Evolutionary conservation across 2,329 filamentous ascomycete genomes (phyloP).

Genomic region (Hypoxylon sp.): DNA sequence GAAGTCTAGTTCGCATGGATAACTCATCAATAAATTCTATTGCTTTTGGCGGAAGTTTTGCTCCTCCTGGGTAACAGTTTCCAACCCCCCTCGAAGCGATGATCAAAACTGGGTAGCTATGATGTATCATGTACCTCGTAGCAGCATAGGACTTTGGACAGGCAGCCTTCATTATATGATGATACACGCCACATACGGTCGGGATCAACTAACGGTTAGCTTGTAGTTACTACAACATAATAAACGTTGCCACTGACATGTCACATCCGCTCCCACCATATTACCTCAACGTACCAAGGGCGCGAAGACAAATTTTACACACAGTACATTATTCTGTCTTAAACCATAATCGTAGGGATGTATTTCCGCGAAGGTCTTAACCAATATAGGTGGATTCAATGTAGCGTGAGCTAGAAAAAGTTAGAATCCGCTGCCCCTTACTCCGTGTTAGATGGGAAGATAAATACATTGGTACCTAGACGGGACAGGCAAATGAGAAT

Average conservation of each 20-base stretch:
- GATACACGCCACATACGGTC: background rate
- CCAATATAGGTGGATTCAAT: background rate
- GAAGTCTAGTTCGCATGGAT: background rate
- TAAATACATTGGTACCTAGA: background rate
- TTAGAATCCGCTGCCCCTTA: background rate
- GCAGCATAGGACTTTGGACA: background rate
- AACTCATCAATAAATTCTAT: background rate
- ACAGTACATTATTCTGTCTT: background rate
- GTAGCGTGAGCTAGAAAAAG: background rate
- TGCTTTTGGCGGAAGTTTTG: conserved; percentile 3
- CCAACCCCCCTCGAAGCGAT: conserved; percentile 11
- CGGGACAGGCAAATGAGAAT: background rate
- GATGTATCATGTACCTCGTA: conserved; percentile 16
- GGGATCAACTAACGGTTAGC: background rate
- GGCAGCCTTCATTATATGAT: conserved; percentile 3
- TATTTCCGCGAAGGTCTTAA: background rate
- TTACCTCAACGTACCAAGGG: background rate
- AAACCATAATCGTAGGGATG: too few relatives aligned
- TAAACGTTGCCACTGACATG: background rate
- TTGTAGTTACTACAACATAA: background rate
- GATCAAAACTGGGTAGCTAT: conserved; percentile 19
- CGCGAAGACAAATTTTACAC: background rate
- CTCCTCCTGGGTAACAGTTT: conserved; percentile 12
- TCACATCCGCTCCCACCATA: background rate
- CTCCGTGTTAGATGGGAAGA: background rate